A percentile compares a stretch with the other conserved stretches of the same genome.
Conservation (phyloP, 1,139 yeast genomes). For the Tardiomyces digboiensis region DNA sequence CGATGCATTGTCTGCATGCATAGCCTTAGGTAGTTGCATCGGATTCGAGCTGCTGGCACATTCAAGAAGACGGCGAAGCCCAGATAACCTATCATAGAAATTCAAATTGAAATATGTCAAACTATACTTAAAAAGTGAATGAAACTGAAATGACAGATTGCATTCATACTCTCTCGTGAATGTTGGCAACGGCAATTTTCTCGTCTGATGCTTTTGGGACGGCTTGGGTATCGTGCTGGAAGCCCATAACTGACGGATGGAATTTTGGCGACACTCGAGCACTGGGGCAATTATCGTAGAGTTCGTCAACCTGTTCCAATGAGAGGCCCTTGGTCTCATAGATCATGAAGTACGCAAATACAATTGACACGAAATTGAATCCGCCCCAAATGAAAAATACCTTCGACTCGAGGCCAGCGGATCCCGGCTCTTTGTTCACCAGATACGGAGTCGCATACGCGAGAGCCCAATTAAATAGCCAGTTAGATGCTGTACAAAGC, state of each 20-base stretch:
- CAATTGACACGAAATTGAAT: slow-evolving; percentile 30
- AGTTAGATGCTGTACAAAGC: slow-evolving; percentile 65
- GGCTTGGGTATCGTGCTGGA: background rate
- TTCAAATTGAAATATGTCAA: no score
- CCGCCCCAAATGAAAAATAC: slow-evolving; percentile 73
- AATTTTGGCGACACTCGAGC: slow-evolving; percentile 21
- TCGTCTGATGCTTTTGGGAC: no score
- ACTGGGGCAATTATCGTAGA: slow-evolving; percentile 28
- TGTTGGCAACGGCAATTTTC: no score
- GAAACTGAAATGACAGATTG: no score
- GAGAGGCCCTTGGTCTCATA: slow-evolving; percentile 70
- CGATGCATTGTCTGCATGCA: no score
- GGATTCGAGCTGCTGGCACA: no score
- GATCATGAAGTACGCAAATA: slow-evolving; percentile 56
- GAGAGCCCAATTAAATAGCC: slow-evolving; percentile 69
- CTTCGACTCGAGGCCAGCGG: slow-evolving; percentile 52
- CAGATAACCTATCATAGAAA: no score
- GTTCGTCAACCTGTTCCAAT: slow-evolving; percentile 64
- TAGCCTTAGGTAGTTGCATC: no score
- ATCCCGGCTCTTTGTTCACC: slow-evolving; percentile 52
- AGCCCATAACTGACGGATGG: background rate
- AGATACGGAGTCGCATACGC: slow-evolving; percentile 66
- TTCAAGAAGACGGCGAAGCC: no score
- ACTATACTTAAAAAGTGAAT: no score
- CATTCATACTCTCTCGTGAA: no score